Evolutionary conservation across 2,329 filamentous ascomycete genomes (phyloP), one percentile per base, ranked within the genome.

Genomic region (Clonostachys solani): DNA sequence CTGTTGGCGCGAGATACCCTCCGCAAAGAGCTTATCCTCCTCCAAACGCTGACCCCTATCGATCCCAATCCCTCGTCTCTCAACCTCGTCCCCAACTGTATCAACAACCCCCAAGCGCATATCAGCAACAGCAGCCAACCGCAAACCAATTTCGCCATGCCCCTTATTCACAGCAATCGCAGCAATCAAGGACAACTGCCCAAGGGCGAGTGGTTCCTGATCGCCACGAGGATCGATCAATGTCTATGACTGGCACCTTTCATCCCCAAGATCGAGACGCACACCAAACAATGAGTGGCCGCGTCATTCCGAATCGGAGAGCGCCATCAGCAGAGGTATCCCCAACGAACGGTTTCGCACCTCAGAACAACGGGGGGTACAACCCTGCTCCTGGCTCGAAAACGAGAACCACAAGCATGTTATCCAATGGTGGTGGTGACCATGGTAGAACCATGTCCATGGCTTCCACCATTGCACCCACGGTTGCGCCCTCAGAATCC

Each of bases 131-230:
- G 50, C 64, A 76, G 60, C 75, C 84, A 12, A 83, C 88, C 23
- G 85, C 87, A 45, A 87, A 85, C 61, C 81, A 86, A 40, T 91
- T 91, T 60, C 85, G 92, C 47, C 87, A 92, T 55, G 83, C 87
- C 49, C 86, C 84, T 33, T 92, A 69, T 48, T 56, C 89, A 60
- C 81, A 84, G 55, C 72, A 70, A 52, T 29, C 45, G 17, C 74
- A 79, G 47, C 78, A 83, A 56, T 84, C 90, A 3, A 80, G 86
- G 51, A 95, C 90, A 43, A 99, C 94, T 4, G 89, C 92, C 9
- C 92, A 96, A 64, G 94, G 94, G 33, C 82, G 94, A 50, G 77
- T 94, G 35, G 91, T 99, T 9, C 94, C 94, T 2, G 92, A 96
- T 62, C 84, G 92, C 46, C 87, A 92, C 51, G 89, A 95, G 58